Conservation (phyloP, 1,284 basidiomycete species). For the Malassezia nana region DNA sequence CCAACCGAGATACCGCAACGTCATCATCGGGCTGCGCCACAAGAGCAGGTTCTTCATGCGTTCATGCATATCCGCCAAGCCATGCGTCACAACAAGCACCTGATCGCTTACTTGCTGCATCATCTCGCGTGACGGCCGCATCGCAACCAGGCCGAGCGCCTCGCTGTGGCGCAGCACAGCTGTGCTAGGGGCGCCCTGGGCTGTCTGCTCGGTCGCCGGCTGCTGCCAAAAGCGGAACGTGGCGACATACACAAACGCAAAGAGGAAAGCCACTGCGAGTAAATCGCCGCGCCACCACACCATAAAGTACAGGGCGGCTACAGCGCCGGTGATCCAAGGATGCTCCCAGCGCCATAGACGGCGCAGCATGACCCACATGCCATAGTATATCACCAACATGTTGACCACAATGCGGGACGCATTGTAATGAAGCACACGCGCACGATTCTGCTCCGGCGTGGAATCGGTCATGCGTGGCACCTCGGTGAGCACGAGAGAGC, state of each 20-base stretch:
- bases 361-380: constrained; percentile 15
- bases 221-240: constrained; percentile 18
- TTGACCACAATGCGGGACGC: constrained; percentile 13
- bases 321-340: constrained; percentile 6
- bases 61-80: constrained; percentile 23
- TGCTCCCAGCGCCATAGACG: constrained; percentile 22
- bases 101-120: constrained; percentile 18
- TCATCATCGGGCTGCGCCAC: constrained; percentile 20
- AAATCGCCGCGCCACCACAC: constrained; percentile 26
- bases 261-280: constrained; percentile 16
- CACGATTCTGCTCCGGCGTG: not conserved
- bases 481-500: not conserved
- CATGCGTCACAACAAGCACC: constrained; percentile 12
- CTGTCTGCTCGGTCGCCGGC: not conserved
- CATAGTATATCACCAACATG: constrained; percentile 19
- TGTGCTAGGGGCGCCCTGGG: not conserved
- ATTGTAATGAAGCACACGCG: constrained; percentile 14
- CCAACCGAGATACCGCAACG: constrained; percentile 19
- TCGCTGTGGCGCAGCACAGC: not conserved
- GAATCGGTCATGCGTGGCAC: not conserved
- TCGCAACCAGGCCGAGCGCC: not conserved
- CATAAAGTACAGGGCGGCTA: constrained; percentile 15
- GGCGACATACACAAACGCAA: constrained; percentile 17
- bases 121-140: not conserved
- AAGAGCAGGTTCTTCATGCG: constrained; percentile 24